Base-by-base conservation (phyloP, 345 rosid species). In the Eutrema heterophyllum region DNA sequence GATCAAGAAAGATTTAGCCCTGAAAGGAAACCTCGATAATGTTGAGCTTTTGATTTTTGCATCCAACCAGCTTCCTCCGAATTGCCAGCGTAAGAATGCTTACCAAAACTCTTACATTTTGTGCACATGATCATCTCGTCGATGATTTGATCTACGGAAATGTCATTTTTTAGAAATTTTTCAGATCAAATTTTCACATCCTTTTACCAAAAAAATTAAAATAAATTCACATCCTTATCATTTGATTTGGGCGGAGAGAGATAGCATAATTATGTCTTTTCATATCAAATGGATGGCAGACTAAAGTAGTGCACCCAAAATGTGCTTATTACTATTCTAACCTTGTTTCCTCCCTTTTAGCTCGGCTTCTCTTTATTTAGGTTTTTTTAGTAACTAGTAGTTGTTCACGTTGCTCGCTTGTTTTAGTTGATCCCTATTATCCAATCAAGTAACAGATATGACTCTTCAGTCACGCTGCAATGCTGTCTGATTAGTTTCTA, bases 31-130 rank as follows among this genome's bases (percentile, higher is more conserved):
- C 80, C 79, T 86, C 45, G 93, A 84, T 64, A 88, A 79, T 51
- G 86, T 87, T 73, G 98, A 96, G 68, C 88, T 96, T 51, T 67
- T 92, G 79, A 83, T 96, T 76, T 96, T 90, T 67, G 82, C 98
- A 48, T 96, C 99, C 73, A 87, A 79, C 70, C 98, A 81, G 72
- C 97, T 96, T 76, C 98, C 98, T 38, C 85, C 78, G 74, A 79
- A 74, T 72, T 90, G 92, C 67, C 96, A 92, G 78, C 89, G 98
- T 96, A 96, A 87, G 98, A 70, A 66, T 73, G 56, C 56, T 56
- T 7, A 64, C 67, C 27, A 11, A 44, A 51, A 68, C 9, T 33
- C 51, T 61, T 52, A 32, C 74, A 54, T 16, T 10, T 71, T 12
- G 59, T 60, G 52, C 21, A 51, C n/a, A 49, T 18, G 48, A 57